phyloP scores from a whole-genome alignment of 495 filamentous ascomycete genomes.

The Aspergillus taichungensis region DNA sequence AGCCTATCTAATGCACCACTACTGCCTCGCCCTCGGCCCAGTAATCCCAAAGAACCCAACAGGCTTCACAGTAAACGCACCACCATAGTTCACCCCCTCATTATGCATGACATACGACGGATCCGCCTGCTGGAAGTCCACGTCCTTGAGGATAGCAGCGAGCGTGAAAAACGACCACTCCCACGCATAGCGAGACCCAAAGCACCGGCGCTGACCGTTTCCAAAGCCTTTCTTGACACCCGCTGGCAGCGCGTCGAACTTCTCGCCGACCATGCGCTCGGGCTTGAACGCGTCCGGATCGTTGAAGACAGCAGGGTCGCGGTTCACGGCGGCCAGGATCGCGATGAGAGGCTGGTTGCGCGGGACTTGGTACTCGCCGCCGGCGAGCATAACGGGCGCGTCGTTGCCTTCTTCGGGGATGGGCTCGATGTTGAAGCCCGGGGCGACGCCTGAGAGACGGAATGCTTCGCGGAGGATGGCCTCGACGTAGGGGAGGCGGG shows the following conservation, averaged over 20 bases:
- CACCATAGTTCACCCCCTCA: constrained; percentile 25
- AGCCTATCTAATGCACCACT: no score
- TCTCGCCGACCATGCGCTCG: constrained; percentile 59
- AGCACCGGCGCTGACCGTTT: constrained; percentile 60
- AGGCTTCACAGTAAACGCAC: constrained; percentile 32
- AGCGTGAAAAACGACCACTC: constrained; percentile 42
- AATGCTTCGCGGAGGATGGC: constrained; percentile 66
- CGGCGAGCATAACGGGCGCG: constrained; percentile 40
- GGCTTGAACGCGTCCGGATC: constrained; percentile 57
- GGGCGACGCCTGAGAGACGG: constrained; percentile 57
- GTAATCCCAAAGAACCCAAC: constrained; percentile 20
- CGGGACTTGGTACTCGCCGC: constrained; percentile 59
- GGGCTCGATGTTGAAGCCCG: constrained; percentile 51
- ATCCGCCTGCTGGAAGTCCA: constrained; percentile 37
- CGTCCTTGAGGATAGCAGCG: constrained; percentile 32
- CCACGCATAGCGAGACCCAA: constrained; percentile 59
- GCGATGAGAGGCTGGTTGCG: constrained; percentile 53
- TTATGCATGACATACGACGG: constrained; percentile 20
- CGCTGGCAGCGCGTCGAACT: constrained; percentile 48
- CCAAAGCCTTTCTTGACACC: constrained; percentile 61
- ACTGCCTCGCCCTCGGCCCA: constrained; percentile 1
- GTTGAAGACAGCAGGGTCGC: constrained; percentile 59
- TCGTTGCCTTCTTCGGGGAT: constrained; percentile 36
- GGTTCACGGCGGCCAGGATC: constrained; percentile 55
- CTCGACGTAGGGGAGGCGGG: constrained; percentile 54